Conservation (phyloP, 768 basidiomycete genomes). For the Tricholoma sp. region DNA sequence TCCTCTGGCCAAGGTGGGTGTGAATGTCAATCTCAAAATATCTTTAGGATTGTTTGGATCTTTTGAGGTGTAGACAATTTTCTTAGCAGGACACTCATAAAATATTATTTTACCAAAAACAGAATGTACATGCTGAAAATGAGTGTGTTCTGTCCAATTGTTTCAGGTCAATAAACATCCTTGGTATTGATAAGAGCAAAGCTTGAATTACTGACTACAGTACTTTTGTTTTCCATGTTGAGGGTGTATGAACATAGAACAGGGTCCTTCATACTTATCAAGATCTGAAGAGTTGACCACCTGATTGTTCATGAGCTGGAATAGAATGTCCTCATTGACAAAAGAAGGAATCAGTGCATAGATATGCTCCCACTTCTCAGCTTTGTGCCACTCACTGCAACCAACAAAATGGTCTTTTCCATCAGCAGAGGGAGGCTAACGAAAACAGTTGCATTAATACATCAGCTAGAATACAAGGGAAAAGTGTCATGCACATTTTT, state of each 20-base stretch:
- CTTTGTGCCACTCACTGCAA: background rate
- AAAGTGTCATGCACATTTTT: background rate
- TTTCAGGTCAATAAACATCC: background rate
- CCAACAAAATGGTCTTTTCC: background rate
- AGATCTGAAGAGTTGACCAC: background rate
- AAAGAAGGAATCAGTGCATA: background rate
- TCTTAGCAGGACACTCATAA: background rate
- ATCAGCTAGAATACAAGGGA: too few species aligned
- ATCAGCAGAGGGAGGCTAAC: background rate
- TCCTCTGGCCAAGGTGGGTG: slow-evolving; percentile 4
- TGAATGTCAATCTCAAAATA: background rate
- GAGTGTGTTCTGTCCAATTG: background rate
- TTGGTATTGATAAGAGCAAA: too few species aligned
- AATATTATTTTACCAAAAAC: background rate
- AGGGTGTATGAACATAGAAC: background rate
- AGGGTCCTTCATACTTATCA: background rate
- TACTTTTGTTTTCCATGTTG: background rate
- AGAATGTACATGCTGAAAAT: background rate
- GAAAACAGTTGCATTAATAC: background rate
- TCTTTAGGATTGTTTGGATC: background rate
- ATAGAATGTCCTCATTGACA: background rate
- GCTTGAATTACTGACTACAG: slow-evolving; percentile 3
- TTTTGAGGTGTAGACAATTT: slow-evolving; percentile 2
- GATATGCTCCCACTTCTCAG: background rate
- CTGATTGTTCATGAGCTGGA: background rate